Base-by-base conservation (phyloP, 495 filamentous ascomycete species). In the Podospora australis region DNA sequence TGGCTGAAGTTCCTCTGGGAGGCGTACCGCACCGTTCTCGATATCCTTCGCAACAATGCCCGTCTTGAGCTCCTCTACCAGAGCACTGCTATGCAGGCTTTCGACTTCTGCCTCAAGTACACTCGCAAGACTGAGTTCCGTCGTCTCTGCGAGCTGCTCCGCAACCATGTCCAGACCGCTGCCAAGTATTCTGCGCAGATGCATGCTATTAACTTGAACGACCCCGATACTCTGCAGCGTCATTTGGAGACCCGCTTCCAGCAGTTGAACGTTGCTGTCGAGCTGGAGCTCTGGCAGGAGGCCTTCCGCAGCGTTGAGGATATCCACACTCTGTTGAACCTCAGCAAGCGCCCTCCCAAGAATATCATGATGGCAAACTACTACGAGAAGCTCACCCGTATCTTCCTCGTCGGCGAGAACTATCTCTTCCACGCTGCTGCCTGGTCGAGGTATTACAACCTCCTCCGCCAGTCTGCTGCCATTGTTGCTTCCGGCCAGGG, bases 281-380 rank as follows among this genome's bases (percentile, higher is more conserved):
- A 98, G 69, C 75, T 98, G 46, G 92, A 98, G 71, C 74, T 98
- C 36, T 98, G 92, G 94, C 92, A 98, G 70, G 92, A 98, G 73
- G 92, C 92, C 52, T 98, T 98, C 82, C 84, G 90, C 59, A 96
- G 90, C 62, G 89, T 98, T 44, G 92, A 98, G 69, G 92, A 98
- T 69, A 98, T 97, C 57, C 92, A 98, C 70, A 96, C 88, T n/a
- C 81, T 98, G 49, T 80, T 98, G 54, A 97, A 83, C 77, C 79
- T 97, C 51, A 97, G 92, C 87, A 98, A 98, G 80, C 87, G 91
- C 42, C 90, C 90, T 30, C 86, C 92, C n/a, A 96, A 96, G 83
- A 96, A 96, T 67, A 78, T 96, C 54, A 96, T 97, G 90, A 98
- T 98, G 92, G 92, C 94, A 67, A 98, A 97, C 72, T 98, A 98